Evolutionary conservation across 441 rosid species (phyloP).

Genomic region (Sinapis alba): DNA sequence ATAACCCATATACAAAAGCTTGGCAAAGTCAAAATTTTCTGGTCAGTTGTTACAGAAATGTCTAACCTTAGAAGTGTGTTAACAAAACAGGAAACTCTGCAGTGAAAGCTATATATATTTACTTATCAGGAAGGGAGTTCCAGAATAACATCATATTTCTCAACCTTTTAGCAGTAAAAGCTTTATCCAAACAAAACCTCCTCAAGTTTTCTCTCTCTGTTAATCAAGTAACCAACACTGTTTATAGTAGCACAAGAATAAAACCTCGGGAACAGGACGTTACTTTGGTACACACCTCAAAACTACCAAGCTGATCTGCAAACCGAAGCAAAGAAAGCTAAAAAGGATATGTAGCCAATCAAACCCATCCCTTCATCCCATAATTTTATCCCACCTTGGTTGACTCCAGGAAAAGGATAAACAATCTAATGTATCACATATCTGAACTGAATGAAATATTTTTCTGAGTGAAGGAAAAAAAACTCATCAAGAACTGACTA

Average conservation of each 20-base stretch:
- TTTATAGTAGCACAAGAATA: too few relatives aligned
- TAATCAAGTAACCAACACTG: too few relatives aligned
- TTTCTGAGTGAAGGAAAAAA: not conserved
- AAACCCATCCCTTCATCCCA: too few relatives aligned
- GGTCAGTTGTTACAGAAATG: not conserved
- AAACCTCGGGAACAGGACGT: too few relatives aligned
- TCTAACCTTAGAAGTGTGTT: slow-evolving; percentile 21
- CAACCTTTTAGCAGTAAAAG: slow-evolving; percentile 74
- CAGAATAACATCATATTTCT: slow-evolving; percentile 81
- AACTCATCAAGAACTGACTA: not conserved
- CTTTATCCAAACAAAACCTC: not conserved
- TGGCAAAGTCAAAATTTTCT: too few relatives aligned
- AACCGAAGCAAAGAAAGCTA: too few relatives aligned
- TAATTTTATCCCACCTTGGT: not conserved
- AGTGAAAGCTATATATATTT: slow-evolving; percentile 65
- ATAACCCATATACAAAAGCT: too few relatives aligned
- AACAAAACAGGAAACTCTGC: slow-evolving; percentile 68
- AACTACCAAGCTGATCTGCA: too few relatives aligned
- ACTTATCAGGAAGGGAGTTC: slow-evolving; percentile 81
- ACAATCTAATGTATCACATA: not conserved
- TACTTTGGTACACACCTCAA: too few relatives aligned
- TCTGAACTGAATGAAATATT: not conserved
- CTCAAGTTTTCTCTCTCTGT: not conserved
- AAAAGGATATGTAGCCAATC: too few relatives aligned
- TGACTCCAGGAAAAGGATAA: not conserved